Evolutionary conservation across 345 rosid species (phyloP).

Genomic region (Carallia pectinifolia): DNA sequence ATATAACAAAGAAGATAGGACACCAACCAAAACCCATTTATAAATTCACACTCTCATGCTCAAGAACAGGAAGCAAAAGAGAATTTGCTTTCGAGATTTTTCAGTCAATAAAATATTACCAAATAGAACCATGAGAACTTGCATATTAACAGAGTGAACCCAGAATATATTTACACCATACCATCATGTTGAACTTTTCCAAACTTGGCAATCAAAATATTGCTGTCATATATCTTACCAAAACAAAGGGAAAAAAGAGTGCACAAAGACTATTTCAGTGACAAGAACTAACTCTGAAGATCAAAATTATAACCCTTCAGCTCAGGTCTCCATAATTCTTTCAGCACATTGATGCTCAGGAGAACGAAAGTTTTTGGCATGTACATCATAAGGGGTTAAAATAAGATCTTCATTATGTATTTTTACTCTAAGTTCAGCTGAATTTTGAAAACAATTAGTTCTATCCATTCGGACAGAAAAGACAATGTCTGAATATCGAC

Average conservation of each 20-base stretch:
- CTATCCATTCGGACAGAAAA: background rate
- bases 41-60: too few species aligned
- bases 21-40: background rate
- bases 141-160: too few species aligned
- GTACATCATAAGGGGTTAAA: slow-evolving; percentile 36
- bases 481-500: background rate
- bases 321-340: slow-evolving; percentile 44
- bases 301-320: slow-evolving; percentile 35
- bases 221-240: background rate
- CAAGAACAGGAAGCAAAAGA: too few species aligned
- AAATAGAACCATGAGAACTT: too few species aligned
- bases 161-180: too few species aligned
- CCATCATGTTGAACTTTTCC: too few species aligned
- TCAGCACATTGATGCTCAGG: slow-evolving; percentile 45
- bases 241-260: background rate
- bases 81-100: too few species aligned
- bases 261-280: background rate
- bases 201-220: too few species aligned
- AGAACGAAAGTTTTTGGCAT: slow-evolving; percentile 46
- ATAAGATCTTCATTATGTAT: slow-evolving; percentile 7
- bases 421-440: background rate
- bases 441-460: background rate
- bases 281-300: background rate
- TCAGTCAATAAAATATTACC: too few species aligned
- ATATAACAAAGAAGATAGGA: too few species aligned